Percentiles rank a stretch among this genome's conserved stretches.
phyloP scores from a whole-genome alignment of 768 basidiomycete species.

The Termitomyces sp. region DNA sequence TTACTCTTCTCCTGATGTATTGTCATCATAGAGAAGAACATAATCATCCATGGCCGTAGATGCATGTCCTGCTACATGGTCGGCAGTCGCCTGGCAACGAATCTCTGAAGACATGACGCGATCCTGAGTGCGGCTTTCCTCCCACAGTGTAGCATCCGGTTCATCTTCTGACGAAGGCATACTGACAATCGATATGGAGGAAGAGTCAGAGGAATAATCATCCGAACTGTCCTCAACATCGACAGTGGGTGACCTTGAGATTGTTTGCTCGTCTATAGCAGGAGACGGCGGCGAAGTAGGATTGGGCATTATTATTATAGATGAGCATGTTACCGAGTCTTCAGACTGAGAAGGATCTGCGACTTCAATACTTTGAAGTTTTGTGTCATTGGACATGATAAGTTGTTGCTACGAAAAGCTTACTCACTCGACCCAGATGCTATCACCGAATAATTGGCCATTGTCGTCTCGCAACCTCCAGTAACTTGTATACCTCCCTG shows the following conservation, averaged over 20 bases:
- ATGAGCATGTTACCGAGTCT: constrained; percentile 62
- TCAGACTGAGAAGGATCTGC: constrained; percentile 38
- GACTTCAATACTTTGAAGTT: constrained; percentile 54
- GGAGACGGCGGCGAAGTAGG: constrained; percentile 16
- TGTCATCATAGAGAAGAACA: constrained; percentile 68
- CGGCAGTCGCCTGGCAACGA: constrained; percentile 24
- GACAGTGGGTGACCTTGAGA: constrained; percentile 14
- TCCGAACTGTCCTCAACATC: constrained; percentile 25
- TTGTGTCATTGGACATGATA: constrained; percentile 2
- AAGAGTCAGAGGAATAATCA: constrained; percentile 35
- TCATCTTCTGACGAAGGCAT: constrained; percentile 51
- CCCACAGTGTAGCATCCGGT: constrained; percentile 49
- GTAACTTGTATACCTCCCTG: constrained; percentile 71
- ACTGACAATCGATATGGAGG: constrained; percentile 56
- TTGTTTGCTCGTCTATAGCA: not conserved
- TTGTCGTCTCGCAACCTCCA: constrained; percentile 64
- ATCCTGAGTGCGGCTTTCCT: constrained; percentile 43
- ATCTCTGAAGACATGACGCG: not conserved
- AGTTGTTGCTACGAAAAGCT: not conserved
- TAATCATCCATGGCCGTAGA: constrained; percentile 54
- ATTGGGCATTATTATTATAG: constrained; percentile 61
- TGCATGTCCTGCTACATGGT: constrained; percentile 19
- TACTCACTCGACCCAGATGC: constrained; percentile 76
- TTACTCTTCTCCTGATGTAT: constrained; percentile 47
- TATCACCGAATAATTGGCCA: constrained; percentile 61